Conservation (phyloP, 2,329 filamentous ascomycete species). For the Xylaria sp. region DNA sequence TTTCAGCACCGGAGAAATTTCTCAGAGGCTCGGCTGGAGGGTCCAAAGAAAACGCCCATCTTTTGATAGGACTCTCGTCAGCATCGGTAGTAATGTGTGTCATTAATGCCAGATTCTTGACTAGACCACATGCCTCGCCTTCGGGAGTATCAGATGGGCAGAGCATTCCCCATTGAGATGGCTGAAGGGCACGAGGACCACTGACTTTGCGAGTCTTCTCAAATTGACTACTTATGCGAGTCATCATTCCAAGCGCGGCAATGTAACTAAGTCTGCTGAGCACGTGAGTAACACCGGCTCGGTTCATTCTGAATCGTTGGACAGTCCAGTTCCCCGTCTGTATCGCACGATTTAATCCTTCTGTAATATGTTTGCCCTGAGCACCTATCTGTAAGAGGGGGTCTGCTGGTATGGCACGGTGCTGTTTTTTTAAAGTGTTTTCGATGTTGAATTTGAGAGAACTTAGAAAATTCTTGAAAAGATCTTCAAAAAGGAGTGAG, state of each 20-base stretch:
- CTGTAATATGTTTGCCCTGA: conserved; percentile 86
- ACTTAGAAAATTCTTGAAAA: conserved; percentile 94
- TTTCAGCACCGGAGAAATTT: conserved; percentile 78
- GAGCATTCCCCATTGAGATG: conserved; percentile 98
- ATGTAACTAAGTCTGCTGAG: conserved; percentile 96
- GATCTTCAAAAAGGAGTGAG: conserved; percentile 92
- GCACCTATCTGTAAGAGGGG: conserved; percentile 85
- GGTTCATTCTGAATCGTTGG: conserved; percentile 98
- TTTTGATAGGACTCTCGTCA: conserved; percentile 88
- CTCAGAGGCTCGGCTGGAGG: conserved; percentile 83
- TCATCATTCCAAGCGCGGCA: conserved; percentile 99
- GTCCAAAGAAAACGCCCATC: conserved; percentile 87
- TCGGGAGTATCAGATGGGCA: conserved; percentile 97
- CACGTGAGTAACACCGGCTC: conserved; percentile 95
- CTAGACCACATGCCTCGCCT: conserved; percentile 96
- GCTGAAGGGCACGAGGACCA: conserved; percentile 93
- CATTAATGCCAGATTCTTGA: conserved; percentile 98
- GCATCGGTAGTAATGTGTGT: conserved; percentile 98
- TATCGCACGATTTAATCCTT: conserved; percentile 94
- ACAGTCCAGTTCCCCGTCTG: conserved; percentile 98
- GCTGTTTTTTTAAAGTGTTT: conserved; percentile 93
- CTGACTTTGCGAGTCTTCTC: conserved; percentile 98
- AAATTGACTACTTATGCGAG: conserved; percentile 96
- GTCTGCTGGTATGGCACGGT: conserved; percentile 88
- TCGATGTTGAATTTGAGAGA: conserved; percentile 94